Conservation (phyloP, 116 monocot genomes). For the Phalaenopsis hybrid region DNA sequence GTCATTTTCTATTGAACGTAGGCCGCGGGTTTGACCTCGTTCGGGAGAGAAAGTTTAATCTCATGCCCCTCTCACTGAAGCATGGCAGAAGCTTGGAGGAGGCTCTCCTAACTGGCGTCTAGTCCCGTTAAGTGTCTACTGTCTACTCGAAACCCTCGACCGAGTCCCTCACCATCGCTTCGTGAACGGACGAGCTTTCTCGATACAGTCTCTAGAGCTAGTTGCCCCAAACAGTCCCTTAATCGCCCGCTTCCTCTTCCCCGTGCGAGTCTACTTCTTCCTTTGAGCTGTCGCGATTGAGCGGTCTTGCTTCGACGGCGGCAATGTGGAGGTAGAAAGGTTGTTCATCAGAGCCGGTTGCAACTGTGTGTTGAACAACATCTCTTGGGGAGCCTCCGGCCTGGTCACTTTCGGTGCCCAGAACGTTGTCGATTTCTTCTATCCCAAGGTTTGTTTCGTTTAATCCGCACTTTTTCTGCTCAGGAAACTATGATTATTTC, state of each 20-base stretch:
- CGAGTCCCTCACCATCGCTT: no score
- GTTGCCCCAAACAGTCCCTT: not conserved
- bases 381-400: constrained; percentile 85
- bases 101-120: no score
- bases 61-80: no score
- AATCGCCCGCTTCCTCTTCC: not conserved
- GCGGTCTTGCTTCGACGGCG: not conserved
- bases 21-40: no score
- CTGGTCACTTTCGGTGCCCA: constrained; percentile 88
- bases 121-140: no score
- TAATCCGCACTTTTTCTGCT: constrained; percentile 4
- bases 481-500: not conserved
- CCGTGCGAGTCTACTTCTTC: not conserved
- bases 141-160: no score
- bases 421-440: constrained; percentile 86
- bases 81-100: no score
- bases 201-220: no score
- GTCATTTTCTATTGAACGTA: no score
- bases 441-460: constrained; percentile 66
- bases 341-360: constrained; percentile 86
- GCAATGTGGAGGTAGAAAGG: constrained; percentile 32
- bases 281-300: not conserved
- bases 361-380: constrained; percentile 89
- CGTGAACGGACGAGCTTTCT: no score
- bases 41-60: no score